phyloP scores from a whole-genome alignment of 192 early-diverging fungal genomes.

The Rhizophagus clarus region DNA sequence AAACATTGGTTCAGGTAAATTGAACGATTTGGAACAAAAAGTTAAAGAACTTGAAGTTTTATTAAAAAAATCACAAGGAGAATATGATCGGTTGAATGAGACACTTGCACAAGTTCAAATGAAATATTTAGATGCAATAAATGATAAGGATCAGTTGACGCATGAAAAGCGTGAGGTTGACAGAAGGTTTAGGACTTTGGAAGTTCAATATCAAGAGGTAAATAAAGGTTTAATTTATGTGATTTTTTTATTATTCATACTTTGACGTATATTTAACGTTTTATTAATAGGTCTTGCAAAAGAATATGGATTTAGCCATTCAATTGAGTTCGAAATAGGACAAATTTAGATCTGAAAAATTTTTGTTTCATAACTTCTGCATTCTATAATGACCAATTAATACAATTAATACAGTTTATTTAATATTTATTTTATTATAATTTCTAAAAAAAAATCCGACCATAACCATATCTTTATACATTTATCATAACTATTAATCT shows the following conservation, averaged over 20 bases:
- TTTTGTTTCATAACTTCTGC: too few relatives aligned
- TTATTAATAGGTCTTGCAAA: not conserved
- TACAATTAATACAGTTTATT: too few relatives aligned
- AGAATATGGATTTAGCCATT: not conserved
- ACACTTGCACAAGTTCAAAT: slow-evolving; percentile 2
- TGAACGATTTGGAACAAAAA: not conserved
- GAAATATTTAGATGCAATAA: slow-evolving; percentile 9
- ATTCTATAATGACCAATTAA: too few relatives aligned
- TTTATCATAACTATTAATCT: too few relatives aligned
- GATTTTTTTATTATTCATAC: not conserved
- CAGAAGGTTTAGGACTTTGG: not conserved
- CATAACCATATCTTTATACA: too few relatives aligned
- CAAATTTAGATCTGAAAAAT: too few relatives aligned
- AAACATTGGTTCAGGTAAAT: not conserved
- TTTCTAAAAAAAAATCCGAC: too few relatives aligned
- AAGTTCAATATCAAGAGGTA: slow-evolving; percentile 3
- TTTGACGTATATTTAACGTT: not conserved
- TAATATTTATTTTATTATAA: too few relatives aligned
- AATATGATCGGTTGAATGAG: slow-evolving; percentile 8
- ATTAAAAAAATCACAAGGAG: slow-evolving; percentile 1
- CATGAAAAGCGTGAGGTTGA: not conserved
- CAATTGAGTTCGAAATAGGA: not conserved
- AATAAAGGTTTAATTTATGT: not conserved
- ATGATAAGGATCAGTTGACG: slow-evolving; percentile 22
- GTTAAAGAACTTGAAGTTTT: not conserved